A percentile compares a stretch with the other conserved stretches of the same genome.
phyloP scores from a whole-genome alignment of 1,139 yeast genomes.

The Protomyces gravidus region DNA sequence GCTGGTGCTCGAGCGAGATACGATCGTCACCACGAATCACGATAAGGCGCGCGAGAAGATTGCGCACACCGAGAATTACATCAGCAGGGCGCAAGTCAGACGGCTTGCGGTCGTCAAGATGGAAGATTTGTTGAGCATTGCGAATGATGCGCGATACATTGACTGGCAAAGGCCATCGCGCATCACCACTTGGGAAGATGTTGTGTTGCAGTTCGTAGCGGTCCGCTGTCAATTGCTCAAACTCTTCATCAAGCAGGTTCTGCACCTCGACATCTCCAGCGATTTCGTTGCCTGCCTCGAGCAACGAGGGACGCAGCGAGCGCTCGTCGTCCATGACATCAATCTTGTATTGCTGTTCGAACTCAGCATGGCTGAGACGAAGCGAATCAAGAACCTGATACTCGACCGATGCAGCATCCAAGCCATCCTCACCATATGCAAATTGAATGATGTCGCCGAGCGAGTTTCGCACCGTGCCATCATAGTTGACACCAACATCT shows the following conservation, averaged over 20 bases:
- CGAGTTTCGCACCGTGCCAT: slow-evolving; percentile 97
- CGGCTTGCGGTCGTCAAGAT: slow-evolving; percentile 82
- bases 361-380: slow-evolving; percentile 82
- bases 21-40: slow-evolving; percentile 81
- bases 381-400: slow-evolving; percentile 94
- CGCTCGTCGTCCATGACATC: slow-evolving; percentile 69
- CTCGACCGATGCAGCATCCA: slow-evolving; percentile 97
- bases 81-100: slow-evolving; percentile 84
- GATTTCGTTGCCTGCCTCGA: slow-evolving; percentile 88
- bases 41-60: slow-evolving; percentile 59
- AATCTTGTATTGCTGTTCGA: slow-evolving; percentile 78
- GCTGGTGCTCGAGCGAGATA: slow-evolving; percentile 78
- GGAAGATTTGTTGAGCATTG: slow-evolving; percentile 96
- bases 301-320: slow-evolving; percentile 62
- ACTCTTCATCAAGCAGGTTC: slow-evolving; percentile 76
- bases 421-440: slow-evolving; percentile 97
- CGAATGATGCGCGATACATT: slow-evolving; percentile 94
- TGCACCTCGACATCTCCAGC: slow-evolving; percentile 86
- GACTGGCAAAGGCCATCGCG: slow-evolving; percentile 91
- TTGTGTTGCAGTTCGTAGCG: slow-evolving; percentile 72
- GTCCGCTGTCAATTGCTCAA: slow-evolving; percentile 66
- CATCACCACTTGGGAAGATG: slow-evolving; percentile 88
- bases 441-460: slow-evolving; percentile 94
- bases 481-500: slow-evolving; percentile 98
- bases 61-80: slow-evolving; percentile 67